phyloP scores from a whole-genome alignment of 1,284 basidiomycete genomes.

The Cystobasidiaceae sp. region DNA sequence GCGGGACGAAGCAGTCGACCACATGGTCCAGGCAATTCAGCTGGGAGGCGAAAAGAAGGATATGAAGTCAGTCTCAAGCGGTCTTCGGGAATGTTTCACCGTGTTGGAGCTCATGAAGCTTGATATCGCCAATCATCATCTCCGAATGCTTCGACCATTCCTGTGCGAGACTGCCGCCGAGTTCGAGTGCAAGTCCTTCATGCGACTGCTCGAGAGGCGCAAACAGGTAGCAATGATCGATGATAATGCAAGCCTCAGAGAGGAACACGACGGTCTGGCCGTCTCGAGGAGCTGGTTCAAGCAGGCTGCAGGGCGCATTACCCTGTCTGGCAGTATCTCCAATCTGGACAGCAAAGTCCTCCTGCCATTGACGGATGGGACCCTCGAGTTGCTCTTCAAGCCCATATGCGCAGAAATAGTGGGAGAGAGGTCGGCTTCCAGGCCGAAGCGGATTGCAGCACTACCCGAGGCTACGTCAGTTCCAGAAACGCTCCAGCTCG shows the following conservation, averaged over 20 bases:
- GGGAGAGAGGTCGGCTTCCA: neutral
- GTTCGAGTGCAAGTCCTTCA: slow-evolving; percentile 75
- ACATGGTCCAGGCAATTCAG: slow-evolving; percentile 61
- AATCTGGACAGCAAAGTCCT: slow-evolving; percentile 15
- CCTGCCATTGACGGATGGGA: slow-evolving; percentile 51
- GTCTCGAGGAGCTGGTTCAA: too few species aligned
- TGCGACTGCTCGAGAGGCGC: slow-evolving; percentile 54
- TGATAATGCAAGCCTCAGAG: too few species aligned
- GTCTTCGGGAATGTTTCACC: slow-evolving; percentile 79
- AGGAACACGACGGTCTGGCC: too few species aligned
- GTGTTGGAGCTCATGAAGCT: slow-evolving; percentile 92
- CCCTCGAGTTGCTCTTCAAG: slow-evolving; percentile 65
- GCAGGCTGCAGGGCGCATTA: too few species aligned
- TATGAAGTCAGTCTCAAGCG: slow-evolving; percentile 60
- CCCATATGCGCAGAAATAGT: slow-evolving; percentile 44
- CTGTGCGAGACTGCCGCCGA: slow-evolving; percentile 72
- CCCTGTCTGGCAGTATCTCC: too few species aligned
- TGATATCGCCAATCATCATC: slow-evolving; percentile 91
- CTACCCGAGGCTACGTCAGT: slow-evolving; percentile 50
- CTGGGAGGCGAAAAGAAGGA: slow-evolving; percentile 52
- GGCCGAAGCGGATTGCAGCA: neutral
- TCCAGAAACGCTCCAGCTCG: slow-evolving; percentile 81
- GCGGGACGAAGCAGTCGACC: slow-evolving; percentile 75
- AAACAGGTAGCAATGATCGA: too few species aligned
- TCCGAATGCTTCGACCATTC: slow-evolving; percentile 78